Evolutionary conservation across 208 protist genomes (phyloP).

Genomic region (Acanthamoeba culbertsoni): DNA sequence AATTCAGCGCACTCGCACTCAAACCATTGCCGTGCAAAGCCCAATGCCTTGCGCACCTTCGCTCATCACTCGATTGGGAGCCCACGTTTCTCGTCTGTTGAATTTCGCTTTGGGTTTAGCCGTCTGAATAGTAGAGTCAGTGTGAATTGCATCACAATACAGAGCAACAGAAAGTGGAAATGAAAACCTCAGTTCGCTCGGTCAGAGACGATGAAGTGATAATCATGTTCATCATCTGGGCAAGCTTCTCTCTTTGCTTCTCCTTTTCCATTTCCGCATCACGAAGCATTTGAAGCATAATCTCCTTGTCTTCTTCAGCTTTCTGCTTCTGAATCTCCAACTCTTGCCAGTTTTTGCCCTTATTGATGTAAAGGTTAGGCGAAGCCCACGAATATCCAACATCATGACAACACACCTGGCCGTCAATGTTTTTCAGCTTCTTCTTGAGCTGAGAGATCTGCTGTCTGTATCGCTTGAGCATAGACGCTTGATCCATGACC

Average conservation of each 20-base stretch:
- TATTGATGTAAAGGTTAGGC: not conserved
- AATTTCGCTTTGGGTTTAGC: not conserved
- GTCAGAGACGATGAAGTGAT: not conserved
- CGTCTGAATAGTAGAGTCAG: not conserved
- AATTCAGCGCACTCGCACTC: not conserved
- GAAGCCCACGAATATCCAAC: not conserved
- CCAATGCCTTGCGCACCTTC: not conserved
- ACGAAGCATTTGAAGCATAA: conserved; percentile 34
- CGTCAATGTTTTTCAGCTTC: conserved; percentile 37
- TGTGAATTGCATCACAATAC: not conserved
- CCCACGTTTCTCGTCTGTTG: conserved; percentile 52
- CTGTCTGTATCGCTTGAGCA: conserved; percentile 64
- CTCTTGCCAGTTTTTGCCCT: conserved; percentile 42
- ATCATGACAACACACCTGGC: conserved; percentile 6
- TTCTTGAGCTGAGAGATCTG: conserved; percentile 63
- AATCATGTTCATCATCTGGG: conserved; percentile 31
- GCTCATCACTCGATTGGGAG: not conserved
- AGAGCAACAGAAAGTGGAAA: not conserved
- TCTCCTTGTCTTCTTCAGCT: conserved; percentile 54
- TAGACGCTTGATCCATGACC: conserved; percentile 64
- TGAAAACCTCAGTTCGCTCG: not conserved
- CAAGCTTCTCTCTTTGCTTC: conserved; percentile 55
- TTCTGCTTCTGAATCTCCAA: conserved; percentile 14
- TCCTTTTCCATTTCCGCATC: conserved; percentile 24
- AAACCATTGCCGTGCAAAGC: not conserved